Conservation (phyloP, 106 monocot genomes). For the Dendrobium chrysotoxum region DNA sequence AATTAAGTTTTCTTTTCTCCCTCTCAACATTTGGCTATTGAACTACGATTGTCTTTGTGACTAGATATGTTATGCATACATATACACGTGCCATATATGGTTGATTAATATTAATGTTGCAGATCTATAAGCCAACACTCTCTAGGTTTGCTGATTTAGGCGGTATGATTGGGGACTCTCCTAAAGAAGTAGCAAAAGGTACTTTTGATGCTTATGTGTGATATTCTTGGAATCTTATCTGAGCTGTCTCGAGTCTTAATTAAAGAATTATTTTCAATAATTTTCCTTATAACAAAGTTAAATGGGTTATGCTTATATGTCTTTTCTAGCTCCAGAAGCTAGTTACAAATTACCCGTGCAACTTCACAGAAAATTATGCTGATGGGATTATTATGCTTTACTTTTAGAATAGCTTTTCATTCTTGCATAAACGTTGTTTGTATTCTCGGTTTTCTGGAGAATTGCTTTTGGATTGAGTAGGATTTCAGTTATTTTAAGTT, state of each 20-base stretch:
- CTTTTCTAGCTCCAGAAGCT: not conserved
- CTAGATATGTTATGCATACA: not conserved
- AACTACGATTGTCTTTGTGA: not conserved
- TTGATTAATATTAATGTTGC: conserved; percentile 5
- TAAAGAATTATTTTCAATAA: not conserved
- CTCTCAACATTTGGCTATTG: not conserved
- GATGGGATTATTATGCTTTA: not conserved
- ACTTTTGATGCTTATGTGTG: not conserved
- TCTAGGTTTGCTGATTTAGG: conserved; percentile 74
- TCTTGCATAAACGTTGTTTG: not conserved
- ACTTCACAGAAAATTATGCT: not conserved
- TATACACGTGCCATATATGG: not conserved
- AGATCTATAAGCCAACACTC: conserved; percentile 85
- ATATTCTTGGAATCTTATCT: not conserved
- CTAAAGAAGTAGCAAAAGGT: conserved; percentile 72
- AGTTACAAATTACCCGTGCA: not conserved
- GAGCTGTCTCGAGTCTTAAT: not conserved
- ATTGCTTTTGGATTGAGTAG: not conserved
- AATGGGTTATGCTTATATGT: not conserved
- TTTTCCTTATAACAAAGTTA: not conserved
- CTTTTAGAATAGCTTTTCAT: not conserved
- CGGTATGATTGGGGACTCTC: conserved; percentile 45
- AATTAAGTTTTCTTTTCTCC: not conserved
- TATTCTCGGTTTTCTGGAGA: not conserved
- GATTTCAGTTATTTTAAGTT: not conserved